phyloP scores from a whole-genome alignment of 345 rosid species.

The Barbarea vulgaris region DNA sequence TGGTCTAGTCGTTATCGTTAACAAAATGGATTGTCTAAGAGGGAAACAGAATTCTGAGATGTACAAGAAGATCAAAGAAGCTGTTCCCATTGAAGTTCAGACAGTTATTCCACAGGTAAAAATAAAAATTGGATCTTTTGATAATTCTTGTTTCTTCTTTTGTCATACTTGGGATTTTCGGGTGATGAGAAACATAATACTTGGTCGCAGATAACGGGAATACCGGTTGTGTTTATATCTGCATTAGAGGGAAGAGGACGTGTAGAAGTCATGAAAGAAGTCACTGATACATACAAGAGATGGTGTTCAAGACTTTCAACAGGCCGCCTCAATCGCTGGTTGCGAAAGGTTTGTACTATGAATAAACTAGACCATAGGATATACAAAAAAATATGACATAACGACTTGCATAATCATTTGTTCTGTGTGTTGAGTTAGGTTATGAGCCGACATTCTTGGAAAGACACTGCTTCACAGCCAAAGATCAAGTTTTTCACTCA shows the following conservation, averaged over 20 bases:
- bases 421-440: constrained; percentile 50
- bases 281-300: constrained; percentile 69
- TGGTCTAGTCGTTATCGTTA: constrained; percentile 81
- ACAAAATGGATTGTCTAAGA: constrained; percentile 91
- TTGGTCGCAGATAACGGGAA: constrained; percentile 68
- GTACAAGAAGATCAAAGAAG: constrained; percentile 76
- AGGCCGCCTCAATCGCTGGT: constrained; percentile 90
- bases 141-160: not conserved
- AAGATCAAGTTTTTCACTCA: constrained; percentile 96
- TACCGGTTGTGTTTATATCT: constrained; percentile 82
- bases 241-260: constrained; percentile 92
- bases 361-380: not conserved
- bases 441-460: constrained; percentile 98
- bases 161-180: not conserved
- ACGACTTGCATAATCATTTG: not conserved
- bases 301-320: constrained; percentile 94
- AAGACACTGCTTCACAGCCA: constrained; percentile 80
- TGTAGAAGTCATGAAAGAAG: constrained; percentile 69
- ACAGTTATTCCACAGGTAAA: constrained; percentile 88
- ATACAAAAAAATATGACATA: not conserved
- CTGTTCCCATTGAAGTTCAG: constrained; percentile 93
- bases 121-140: not conserved
- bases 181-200: constrained; percentile 11
- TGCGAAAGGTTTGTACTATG: constrained; percentile 61
- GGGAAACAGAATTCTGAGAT: constrained; percentile 56